Conservation (phyloP, 129 eudicot genomes). For the Centaurea solstitialis region DNA sequence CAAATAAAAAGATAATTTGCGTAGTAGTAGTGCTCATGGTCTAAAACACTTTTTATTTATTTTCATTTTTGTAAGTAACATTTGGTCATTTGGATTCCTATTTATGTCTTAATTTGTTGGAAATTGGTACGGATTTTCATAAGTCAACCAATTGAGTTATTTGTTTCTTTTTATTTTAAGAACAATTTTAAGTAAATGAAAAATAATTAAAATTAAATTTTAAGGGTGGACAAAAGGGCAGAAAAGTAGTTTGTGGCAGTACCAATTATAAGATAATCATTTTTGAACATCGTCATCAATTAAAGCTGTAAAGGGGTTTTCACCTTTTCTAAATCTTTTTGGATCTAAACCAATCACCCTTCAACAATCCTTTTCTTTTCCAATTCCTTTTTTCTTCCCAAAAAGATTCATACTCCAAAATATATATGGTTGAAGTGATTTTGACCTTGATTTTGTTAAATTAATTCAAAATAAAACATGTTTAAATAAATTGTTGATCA, state of each 20-base stretch:
- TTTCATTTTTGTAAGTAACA: no score
- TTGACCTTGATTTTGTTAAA: no score
- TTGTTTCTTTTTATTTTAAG: background rate
- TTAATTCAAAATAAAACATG: no score
- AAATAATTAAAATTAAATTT: background rate
- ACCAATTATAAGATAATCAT: constrained; percentile 7
- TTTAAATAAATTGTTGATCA: no score
- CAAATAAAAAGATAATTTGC: no score
- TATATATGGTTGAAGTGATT: no score
- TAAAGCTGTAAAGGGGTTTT: constrained; percentile 10
- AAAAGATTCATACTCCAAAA: background rate
- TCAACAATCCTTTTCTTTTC: background rate
- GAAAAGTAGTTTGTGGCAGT: background rate
- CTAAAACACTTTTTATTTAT: no score
- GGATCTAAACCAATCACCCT: background rate
- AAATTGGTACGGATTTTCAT: background rate
- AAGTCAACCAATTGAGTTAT: background rate
- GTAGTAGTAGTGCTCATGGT: no score
- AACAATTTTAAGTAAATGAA: background rate
- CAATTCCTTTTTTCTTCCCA: background rate
- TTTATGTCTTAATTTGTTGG: no score
- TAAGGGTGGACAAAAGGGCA: background rate
- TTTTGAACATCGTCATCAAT: background rate
- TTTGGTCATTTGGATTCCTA: no score
- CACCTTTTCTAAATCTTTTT: constrained; percentile 2